Percentiles rank a stretch among this genome's conserved stretches.
These are phyloP conservation scores for Penicillium samsonianum DNA, from an alignment of 495 filamentous ascomycete genomes.

Conservation along the genomic window DNA sequence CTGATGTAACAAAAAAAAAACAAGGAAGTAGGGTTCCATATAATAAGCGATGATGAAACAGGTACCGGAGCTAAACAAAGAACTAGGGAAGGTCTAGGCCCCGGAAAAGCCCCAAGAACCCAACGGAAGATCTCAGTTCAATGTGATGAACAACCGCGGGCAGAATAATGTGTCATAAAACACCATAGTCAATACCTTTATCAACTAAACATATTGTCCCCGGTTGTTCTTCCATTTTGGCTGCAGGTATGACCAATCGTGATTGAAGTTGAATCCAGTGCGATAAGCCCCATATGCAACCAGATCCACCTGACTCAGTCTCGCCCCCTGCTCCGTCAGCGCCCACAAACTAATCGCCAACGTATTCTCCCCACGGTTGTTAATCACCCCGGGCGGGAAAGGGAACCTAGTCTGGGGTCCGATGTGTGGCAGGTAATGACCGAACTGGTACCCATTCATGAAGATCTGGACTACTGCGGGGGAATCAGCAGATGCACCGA, in stretches of 20 bases:
- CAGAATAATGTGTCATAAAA: too few relatives aligned
- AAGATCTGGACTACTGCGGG: constrained; percentile 38
- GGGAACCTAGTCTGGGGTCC: constrained; percentile 53
- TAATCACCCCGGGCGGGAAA: constrained; percentile 50
- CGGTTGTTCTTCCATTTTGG: constrained; percentile 43
- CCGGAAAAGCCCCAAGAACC: not conserved
- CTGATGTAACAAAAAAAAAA: not conserved
- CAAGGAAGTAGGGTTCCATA: not conserved
- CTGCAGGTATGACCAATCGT: constrained; percentile 47
- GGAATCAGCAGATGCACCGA: constrained; percentile 31
- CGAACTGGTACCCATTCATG: constrained; percentile 51
- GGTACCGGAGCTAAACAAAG: not conserved
- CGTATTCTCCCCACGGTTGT: constrained; percentile 46
- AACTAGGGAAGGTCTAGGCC: not conserved
- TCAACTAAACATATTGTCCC: constrained; percentile 27
- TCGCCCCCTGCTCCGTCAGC: constrained; percentile 40
- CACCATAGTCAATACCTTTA: not conserved
- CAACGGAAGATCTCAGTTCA: not conserved
- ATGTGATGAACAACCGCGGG: too few relatives aligned
- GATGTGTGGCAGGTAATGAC: constrained; percentile 52
- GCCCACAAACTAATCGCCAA: constrained; percentile 52
- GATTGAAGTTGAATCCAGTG: constrained; percentile 46
- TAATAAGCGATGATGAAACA: not conserved
- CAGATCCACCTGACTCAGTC: constrained; percentile 38
- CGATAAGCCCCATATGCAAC: constrained; percentile 39